Base-by-base conservation (phyloP, 805 yeast genomes). In the Isabelozyma pseudorhagii region DNA sequence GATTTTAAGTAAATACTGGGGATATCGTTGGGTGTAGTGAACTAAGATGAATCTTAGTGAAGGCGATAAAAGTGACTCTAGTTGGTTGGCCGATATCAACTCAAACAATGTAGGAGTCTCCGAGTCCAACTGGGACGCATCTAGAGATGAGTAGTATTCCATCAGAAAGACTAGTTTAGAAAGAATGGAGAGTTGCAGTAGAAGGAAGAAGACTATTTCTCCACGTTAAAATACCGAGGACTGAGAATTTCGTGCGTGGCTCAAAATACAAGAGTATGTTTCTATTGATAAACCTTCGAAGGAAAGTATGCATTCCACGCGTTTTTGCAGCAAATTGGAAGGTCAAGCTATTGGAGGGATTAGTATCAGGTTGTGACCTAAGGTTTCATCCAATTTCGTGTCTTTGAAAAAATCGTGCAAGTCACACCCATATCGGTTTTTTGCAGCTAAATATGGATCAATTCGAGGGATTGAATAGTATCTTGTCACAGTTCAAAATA, bases 101-200 rank as follows among this genome's bases (percentile, higher is more conserved):
- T 93, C 99, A 66, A 92, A 93, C 2, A 93, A 72, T 0, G 97
- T 91, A 1, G 98, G 98, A 2, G 84, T 77, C 47, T 82, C 85
- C 2, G 85, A 75, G 58, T 88, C 92, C 54, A 90, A 69, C 44
- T 85, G 81, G 29, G 90, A 75, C 2, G 96, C 89, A 66, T 88
- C 90, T 44, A 89, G 72, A 1, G 91, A 81, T 2, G 92, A 83
- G 64, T 85, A 88, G 70, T 85, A 88, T 64, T 87, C 93, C 96
- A 88, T 87, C 17, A 38, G 9, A n/a, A 38, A 5, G 15, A 34
- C 36, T 41, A 38, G 13, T 31, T 11, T 6, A n/a, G 38, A 38
- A 38, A 38, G 27, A 29, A 13, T 10, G 8, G 14, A 34, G 4
- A 10, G 6, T 8, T 11, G 5, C 17, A 21, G 6, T 21, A 21